Evolutionary conservation across 371 early-diverging fungal genomes (phyloP), one percentile per base, ranked within the genome.

Genomic region (Syncephalastrum sp.): DNA sequence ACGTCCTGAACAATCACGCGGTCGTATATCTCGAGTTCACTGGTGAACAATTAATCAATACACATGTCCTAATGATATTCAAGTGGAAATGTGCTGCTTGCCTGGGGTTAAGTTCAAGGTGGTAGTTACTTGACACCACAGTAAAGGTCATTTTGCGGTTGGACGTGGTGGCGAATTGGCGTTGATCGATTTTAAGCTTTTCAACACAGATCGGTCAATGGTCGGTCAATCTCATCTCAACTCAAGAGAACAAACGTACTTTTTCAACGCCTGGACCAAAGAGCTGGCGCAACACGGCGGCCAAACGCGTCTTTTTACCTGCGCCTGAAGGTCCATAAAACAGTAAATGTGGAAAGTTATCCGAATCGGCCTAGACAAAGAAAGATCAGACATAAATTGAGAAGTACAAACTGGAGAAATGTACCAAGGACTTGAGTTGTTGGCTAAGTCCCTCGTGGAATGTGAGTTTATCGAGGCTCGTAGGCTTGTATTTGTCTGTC

Each of bases 401-500:
- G 41, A 29, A 5, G 53, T 17, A 1, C 17, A 2, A 33, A 6
- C 0, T 2, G 38, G 0, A 29, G 29, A 29, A 29, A 3, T 47
- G 49, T 74, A 93, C 94, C 81, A 97, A 85, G 60, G 77, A 79
- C 57, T 83, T 84, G 27, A 99, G 81, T 50, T 91, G 89, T 25
- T 59, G 64, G 6, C 91, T 85, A 27, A 97, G 71, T 27, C 86
- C 86, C 13, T 68, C 52, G 69, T 97, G 96, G 70, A 88, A 93
- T 65, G 86, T 84, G 57, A 99, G 84, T 63, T 91, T 82, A 61
- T 92, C 91, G 52, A 99, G 86, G 25, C 82, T 67, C 48, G 74
- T 81, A 33, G 99, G 99, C 47, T 92, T 82, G 72, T 99, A 90
- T 74, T 97, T 97, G 80, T 99, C 99, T 42, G 93, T 91, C 97